Evolutionary conservation across 83 land plant genomes (phyloP).

Genomic region (Diphasiastrum complanatum): DNA sequence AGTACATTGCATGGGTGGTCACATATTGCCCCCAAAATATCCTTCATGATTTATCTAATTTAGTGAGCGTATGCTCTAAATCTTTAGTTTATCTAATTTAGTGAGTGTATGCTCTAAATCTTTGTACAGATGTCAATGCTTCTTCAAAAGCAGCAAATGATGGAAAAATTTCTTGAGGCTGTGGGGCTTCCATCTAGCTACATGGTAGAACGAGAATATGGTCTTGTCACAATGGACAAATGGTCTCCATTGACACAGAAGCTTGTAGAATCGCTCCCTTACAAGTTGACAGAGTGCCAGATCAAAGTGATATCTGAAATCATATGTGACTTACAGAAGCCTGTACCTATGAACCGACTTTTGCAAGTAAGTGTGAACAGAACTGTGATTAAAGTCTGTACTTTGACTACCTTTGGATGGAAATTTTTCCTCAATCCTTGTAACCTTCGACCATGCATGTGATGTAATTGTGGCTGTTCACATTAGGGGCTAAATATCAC

Average conservation of each 20-base stretch:
- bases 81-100: not conserved
- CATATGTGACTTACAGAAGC: constrained; percentile 76
- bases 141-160: constrained; percentile 23
- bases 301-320: constrained; percentile 71
- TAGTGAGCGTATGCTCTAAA: not conserved
- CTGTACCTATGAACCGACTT: constrained; percentile 86
- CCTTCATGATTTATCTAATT: too few relatives aligned
- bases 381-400: too few relatives aligned
- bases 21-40: too few relatives aligned
- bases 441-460: too few relatives aligned
- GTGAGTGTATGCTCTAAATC: not conserved
- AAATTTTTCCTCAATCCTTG: too few relatives aligned
- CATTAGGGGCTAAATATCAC: too few relatives aligned
- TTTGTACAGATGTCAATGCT: constrained; percentile 32
- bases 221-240: constrained; percentile 37
- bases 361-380: constrained; percentile 49
- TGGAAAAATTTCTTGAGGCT: constrained; percentile 14
- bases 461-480: too few relatives aligned
- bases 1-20: too few relatives aligned
- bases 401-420: too few relatives aligned
- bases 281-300: constrained; percentile 70
- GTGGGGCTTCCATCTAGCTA: not conserved
- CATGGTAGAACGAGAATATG: constrained; percentile 25
- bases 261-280: constrained; percentile 59
- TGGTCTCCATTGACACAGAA: constrained; percentile 66